These are phyloP conservation scores for Rhizomucor pusillus DNA, from an alignment of 371 early-diverging fungal species.

Conservation along the genomic window DNA sequence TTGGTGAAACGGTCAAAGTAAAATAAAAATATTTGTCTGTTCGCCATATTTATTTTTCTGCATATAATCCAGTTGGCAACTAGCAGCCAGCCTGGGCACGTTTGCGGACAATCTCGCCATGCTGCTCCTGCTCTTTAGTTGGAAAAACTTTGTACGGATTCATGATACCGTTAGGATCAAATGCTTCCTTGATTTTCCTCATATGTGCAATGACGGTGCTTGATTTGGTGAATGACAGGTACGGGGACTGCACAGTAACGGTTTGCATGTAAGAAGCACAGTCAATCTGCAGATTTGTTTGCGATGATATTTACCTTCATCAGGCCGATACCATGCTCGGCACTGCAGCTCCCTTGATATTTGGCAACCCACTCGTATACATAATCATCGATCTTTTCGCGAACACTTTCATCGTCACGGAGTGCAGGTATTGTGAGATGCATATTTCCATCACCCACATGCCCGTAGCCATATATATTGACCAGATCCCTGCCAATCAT, in stretches of 20 bases:
- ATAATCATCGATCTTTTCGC: slow-evolving; percentile 79
- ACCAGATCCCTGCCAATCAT: slow-evolving; percentile 49
- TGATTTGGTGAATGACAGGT: slow-evolving; percentile 56
- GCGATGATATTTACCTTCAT: slow-evolving; percentile 38
- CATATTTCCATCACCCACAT: slow-evolving; percentile 88
- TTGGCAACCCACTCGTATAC: slow-evolving; percentile 75
- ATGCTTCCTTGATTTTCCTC: slow-evolving; percentile 64
- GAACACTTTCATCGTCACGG: slow-evolving; percentile 47
- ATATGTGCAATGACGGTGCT: slow-evolving; percentile 52
- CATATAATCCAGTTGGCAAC: too few species aligned
- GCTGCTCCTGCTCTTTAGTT: slow-evolving; percentile 24
- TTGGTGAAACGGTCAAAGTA: too few species aligned
- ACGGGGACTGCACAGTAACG: slow-evolving; percentile 22
- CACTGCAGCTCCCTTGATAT: slow-evolving; percentile 58
- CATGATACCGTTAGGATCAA: slow-evolving; percentile 85
- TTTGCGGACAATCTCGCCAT: slow-evolving; percentile 26
- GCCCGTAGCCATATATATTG: slow-evolving; percentile 88
- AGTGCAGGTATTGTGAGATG: slow-evolving; percentile 85
- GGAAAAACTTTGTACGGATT: slow-evolving; percentile 79
- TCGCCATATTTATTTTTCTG: background rate
- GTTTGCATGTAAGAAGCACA: background rate
- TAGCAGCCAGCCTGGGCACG: slow-evolving; percentile 22
- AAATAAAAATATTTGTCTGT: too few species aligned
- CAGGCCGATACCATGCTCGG: slow-evolving; percentile 68
- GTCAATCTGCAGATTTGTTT: background rate